Percentiles rank a stretch among this genome's conserved stretches.
phyloP scores from a whole-genome alignment of 164 flowering plant genomes.

The Akebia trifoliata region DNA sequence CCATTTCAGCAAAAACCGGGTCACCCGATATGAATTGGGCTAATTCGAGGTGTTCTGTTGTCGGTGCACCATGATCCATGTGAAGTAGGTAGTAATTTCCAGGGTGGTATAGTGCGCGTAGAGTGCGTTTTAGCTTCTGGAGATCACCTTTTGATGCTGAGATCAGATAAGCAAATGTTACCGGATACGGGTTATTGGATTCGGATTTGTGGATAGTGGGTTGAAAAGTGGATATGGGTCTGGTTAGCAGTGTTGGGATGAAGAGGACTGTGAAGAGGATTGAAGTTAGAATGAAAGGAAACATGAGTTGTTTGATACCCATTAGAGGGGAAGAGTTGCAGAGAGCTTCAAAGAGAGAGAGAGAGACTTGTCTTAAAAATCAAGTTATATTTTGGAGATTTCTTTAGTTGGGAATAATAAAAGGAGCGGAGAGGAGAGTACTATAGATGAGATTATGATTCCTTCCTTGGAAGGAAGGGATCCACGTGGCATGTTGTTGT shows the following conservation, averaged over 20 bases:
- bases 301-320: slow-evolving; percentile 40
- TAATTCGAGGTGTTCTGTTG: slow-evolving; percentile 42
- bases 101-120: slow-evolving; percentile 74
- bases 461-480: too few relatives aligned
- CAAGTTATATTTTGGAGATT: too few relatives aligned
- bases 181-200: slow-evolving; percentile 34
- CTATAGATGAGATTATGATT: too few relatives aligned
- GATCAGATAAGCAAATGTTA: slow-evolving; percentile 75
- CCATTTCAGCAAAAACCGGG: slow-evolving; percentile 38
- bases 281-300: slow-evolving; percentile 42
- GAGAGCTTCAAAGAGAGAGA: slow-evolving; percentile 3
- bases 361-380: neutral
- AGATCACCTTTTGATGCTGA: slow-evolving; percentile 77
- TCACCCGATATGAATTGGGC: slow-evolving; percentile 43
- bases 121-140: slow-evolving; percentile 42
- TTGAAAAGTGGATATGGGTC: slow-evolving; percentile 19
- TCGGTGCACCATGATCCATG: slow-evolving; percentile 55
- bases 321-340: slow-evolving; percentile 21
- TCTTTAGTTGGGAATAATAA: too few relatives aligned
- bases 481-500: too few relatives aligned
- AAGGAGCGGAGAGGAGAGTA: too few relatives aligned
- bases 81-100: slow-evolving; percentile 71
- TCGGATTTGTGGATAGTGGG: slow-evolving; percentile 16
- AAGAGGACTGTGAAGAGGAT: slow-evolving; percentile 38
- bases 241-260: slow-evolving; percentile 34